Evolutionary conservation across 352 stramenopile species (phyloP).

Genomic region (Phytophthora pini): DNA sequence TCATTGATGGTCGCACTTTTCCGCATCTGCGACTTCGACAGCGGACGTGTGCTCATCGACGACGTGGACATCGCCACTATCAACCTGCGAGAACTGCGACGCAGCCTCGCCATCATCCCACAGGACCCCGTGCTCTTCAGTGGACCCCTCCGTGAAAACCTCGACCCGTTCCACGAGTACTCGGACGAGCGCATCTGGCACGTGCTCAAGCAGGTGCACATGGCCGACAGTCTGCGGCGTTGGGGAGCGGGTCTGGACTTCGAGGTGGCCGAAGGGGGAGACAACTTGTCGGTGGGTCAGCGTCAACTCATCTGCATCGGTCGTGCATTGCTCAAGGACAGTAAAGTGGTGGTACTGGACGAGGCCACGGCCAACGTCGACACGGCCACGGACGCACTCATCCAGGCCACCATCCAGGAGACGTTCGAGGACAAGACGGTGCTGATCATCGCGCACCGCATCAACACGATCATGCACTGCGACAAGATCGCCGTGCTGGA

Average conservation of each 20-base stretch:
- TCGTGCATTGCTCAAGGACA: slow-evolving; percentile 91
- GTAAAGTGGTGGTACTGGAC: slow-evolving; percentile 90
- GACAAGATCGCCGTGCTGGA: slow-evolving; percentile 12
- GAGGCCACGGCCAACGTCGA: slow-evolving; percentile 42
- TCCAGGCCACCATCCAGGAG: slow-evolving; percentile 74
- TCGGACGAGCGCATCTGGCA: slow-evolving; percentile 68
- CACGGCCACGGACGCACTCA: slow-evolving; percentile 51
- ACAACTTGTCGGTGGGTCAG: slow-evolving; percentile 95
- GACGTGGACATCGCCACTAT: slow-evolving; percentile 70
- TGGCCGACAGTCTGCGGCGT: slow-evolving; percentile 62
- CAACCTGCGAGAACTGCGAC: slow-evolving; percentile 37
- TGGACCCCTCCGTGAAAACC: slow-evolving; percentile 87
- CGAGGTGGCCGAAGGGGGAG: slow-evolving; percentile 90
- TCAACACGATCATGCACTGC: slow-evolving; percentile 95
- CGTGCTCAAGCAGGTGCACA: slow-evolving; percentile 60
- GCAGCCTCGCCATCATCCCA: slow-evolving; percentile 54
- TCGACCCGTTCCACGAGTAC: slow-evolving; percentile 90
- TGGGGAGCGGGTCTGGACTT: slow-evolving; percentile 78
- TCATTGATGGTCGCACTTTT: slow-evolving; percentile 53
- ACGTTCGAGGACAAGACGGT: slow-evolving; percentile 92
- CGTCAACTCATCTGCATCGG: slow-evolving; percentile 96
- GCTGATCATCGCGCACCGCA: slow-evolving; percentile 94
- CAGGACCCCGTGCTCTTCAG: slow-evolving; percentile 92
- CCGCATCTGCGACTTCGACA: slow-evolving; percentile 49
- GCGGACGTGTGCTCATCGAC: slow-evolving; percentile 86